These are phyloP conservation scores for Coniochaeta sp. DNA, from an alignment of 2,329 filamentous ascomycete genomes.

Conservation along the genomic window DNA sequence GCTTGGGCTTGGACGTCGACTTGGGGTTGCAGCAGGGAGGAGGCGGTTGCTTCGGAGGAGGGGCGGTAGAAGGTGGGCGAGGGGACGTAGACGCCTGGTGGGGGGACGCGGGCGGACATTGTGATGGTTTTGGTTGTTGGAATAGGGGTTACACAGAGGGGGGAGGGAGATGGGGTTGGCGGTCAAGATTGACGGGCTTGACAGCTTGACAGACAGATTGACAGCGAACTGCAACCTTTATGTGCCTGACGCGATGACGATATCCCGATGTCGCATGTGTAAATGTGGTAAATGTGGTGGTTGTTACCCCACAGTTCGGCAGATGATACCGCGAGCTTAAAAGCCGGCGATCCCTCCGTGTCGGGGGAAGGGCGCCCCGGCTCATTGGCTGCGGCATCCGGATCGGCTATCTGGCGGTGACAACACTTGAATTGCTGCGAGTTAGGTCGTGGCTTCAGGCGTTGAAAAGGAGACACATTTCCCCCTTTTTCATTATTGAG, in stretches of 20 bases:
- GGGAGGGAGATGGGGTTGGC: neutral
- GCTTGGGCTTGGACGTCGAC: slow-evolving; percentile 53
- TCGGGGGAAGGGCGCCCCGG: neutral
- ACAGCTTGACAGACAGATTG: too few relatives aligned
- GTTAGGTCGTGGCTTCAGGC: neutral
- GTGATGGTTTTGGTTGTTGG: neutral
- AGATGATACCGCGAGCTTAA: neutral
- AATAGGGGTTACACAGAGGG: neutral
- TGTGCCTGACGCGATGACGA: neutral
- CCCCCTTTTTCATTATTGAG: too few relatives aligned
- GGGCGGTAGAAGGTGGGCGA: slow-evolving; percentile 58
- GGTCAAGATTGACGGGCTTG: neutral
- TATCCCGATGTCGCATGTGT: slow-evolving; percentile 1
- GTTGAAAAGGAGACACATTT: neutral
- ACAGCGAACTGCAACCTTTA: neutral
- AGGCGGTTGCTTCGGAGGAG: slow-evolving; percentile 27
- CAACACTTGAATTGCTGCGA: too few relatives aligned
- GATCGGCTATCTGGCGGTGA: neutral
- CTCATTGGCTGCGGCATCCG: neutral
- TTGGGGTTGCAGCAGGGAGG: slow-evolving; percentile 34
- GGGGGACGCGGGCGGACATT: slow-evolving; percentile 29
- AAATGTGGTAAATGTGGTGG: too few relatives aligned
- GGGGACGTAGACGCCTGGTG: slow-evolving; percentile 51
- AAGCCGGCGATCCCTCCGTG: neutral
- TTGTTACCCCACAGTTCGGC: neutral